Evolutionary conservation across 23 red algal species (phyloP), one percentile per base, ranked within the genome.

Genomic region (Cyanidiococcus yangmingshanensis): DNA sequence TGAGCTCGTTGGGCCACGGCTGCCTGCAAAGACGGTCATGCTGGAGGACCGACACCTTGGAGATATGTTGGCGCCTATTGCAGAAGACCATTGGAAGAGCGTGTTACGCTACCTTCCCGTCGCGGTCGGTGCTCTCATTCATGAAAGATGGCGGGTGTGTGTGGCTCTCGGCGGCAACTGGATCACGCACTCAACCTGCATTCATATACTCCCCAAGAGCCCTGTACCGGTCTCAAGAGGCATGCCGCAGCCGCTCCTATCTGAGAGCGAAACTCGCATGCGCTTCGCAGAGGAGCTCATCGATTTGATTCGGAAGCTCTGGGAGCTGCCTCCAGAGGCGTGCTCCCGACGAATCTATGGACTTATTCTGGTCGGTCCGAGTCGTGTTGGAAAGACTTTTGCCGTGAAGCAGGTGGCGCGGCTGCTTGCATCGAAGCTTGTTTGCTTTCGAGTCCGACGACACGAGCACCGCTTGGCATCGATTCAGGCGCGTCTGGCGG

Each of bases 341-440:
- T 12, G 63, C 63, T 12, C 12, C 32, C 12, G 63, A 3, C 16
- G 3, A 12, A 71, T 71, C 27, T 29, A 35, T 35, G 78, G 85
- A 30, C 58, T 86, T 24, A 68, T 95, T 16, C 67, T 95, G 33
- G 79, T 34, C n/a, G 90, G 90, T 2, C 84, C 90, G 38, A 77
- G 85, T 39, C 85, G 90, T n/a, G 80, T 89, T n/a, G 90, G 90
- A 41, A 95, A 95, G 57, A 85, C 85, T 1, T 51, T 24, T 27
- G 82, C 85, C 16, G 90, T 88, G 30, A 7, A 41, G 1, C 35
- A 50, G 1, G 87, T 58, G 30, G 71, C 75, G 17, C 41, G 39
- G 27, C 36, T 2, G 41, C 29, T 68, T 2, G 35, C 38, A 3
- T 30, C 76, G 39, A 21, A 41, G 0, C 33, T 85, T 0, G 16